Conservation (phyloP, 345 rosid genomes). For the Durio zibethinus region DNA sequence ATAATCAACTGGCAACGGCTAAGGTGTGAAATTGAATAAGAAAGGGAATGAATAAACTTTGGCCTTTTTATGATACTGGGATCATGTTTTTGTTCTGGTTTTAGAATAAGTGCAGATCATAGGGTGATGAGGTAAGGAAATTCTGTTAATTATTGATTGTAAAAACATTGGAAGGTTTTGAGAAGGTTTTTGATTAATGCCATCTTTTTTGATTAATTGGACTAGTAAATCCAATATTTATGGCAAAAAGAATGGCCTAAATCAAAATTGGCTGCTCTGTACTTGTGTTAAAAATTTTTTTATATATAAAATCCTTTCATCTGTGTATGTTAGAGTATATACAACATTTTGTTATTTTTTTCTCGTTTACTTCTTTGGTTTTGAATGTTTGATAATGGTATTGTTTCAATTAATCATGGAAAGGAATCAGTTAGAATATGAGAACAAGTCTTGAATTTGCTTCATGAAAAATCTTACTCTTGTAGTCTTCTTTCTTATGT, state of each 20-base stretch:
- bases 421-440: not conserved
- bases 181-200: not conserved
- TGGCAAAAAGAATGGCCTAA: not conserved
- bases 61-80: not conserved
- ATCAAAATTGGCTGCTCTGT: not conserved
- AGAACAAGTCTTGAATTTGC: not conserved
- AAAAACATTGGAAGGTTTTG: not conserved
- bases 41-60: not conserved
- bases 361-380: not conserved
- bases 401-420: not conserved
- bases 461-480: not conserved
- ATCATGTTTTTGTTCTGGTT: not conserved
- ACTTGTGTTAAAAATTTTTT: not conserved
- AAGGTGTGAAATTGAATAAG: not conserved
- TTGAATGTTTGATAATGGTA: not conserved
- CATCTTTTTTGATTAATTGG: not conserved
- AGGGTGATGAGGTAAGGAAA: not conserved
- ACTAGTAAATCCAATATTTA: not conserved
- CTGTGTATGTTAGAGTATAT: not conserved
- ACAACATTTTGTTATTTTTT: not conserved
- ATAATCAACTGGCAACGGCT: not conserved
- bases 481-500: not conserved
- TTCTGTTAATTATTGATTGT: not conserved
- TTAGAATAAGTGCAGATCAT: slow-evolving; percentile 6
- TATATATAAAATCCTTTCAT: not conserved